Conservation (phyloP, 2,329 filamentous ascomycete species). For the Aureobasidium sp. region DNA sequence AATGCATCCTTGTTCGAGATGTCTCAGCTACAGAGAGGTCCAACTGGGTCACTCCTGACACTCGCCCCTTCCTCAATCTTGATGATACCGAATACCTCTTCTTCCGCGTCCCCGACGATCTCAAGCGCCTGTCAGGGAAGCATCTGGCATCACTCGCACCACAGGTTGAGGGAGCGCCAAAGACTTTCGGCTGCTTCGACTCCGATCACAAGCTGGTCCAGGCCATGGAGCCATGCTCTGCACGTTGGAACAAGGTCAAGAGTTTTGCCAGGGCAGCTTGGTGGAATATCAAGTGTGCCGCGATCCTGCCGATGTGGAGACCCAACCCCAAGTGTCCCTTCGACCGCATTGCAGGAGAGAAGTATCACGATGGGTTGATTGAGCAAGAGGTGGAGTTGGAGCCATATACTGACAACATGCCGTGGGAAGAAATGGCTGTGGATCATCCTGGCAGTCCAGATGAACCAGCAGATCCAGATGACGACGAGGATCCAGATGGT, state of each 20-base stretch:
- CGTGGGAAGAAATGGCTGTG: not conserved
- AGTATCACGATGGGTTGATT: not conserved
- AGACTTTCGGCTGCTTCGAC: slow-evolving; percentile 12
- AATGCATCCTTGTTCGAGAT: slow-evolving; percentile 22
- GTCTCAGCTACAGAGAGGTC: slow-evolving; percentile 18
- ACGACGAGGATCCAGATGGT: not conserved
- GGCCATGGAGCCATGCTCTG: not conserved
- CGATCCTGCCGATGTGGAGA: not conserved
- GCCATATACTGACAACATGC: not conserved
- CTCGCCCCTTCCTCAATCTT: slow-evolving; percentile 10
- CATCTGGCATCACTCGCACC: slow-evolving; percentile 11
- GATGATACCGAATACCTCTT: slow-evolving; percentile 15
- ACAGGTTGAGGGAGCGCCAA: not conserved
- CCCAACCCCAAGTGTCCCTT: slow-evolving; percentile 9
- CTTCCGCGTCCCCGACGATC: slow-evolving; percentile 17
- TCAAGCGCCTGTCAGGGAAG: slow-evolving; percentile 8
- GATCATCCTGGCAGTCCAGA: not conserved
- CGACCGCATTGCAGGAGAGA: slow-evolving; percentile 3
- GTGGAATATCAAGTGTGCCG: slow-evolving; percentile 14
- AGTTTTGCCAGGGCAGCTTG: not conserved
- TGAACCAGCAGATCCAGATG: not conserved
- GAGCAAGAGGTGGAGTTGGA: slow-evolving; percentile 8
- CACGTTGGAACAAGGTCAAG: not conserved
- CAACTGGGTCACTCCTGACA: slow-evolving; percentile 17
- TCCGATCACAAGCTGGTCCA: not conserved